A percentile compares a stretch with the other conserved stretches of the same genome.
Evolutionary conservation across 2,329 filamentous ascomycete genomes (phyloP).

Genomic region (Neurospora crassa): DNA sequence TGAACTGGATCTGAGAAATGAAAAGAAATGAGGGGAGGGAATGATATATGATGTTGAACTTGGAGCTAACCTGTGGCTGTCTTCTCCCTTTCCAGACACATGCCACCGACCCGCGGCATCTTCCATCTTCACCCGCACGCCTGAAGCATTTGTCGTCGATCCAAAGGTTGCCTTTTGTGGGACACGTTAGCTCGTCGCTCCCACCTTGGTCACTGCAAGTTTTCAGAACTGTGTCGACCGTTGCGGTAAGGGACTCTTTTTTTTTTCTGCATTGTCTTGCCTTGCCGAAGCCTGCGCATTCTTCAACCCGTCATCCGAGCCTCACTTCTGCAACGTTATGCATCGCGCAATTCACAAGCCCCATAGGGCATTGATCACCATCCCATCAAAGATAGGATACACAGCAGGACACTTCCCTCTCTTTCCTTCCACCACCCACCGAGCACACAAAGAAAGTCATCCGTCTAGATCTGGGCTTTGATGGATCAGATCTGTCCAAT

Average conservation of each 20-base stretch:
- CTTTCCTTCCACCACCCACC: not conserved
- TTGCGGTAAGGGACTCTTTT: conserved; percentile 41
- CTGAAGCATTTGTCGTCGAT: conserved; percentile 28
- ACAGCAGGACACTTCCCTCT: not conserved
- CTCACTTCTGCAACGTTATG: not conserved
- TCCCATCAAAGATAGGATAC: not conserved
- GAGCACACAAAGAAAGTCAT: conserved; percentile 4
- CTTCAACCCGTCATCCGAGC: not conserved
- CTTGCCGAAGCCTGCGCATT: conserved; percentile 1
- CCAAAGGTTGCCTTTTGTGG: conserved; percentile 38
- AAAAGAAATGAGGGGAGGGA: conserved; percentile 2
- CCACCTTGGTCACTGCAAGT: conserved; percentile 30
- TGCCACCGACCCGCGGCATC: conserved; percentile 27
- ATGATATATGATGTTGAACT: conserved; percentile 3
- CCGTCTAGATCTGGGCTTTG: conserved; percentile 13
- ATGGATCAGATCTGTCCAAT: conserved; percentile 13
- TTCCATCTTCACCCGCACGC: conserved; percentile 24
- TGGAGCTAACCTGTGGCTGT: conserved; percentile 21
- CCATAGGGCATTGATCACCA: not conserved
- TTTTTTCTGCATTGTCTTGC: conserved; percentile 2
- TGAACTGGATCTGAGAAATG: not conserved
- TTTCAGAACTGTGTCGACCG: conserved; percentile 18
- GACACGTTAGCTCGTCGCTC: conserved; percentile 59
- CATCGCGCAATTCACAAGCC: not conserved
- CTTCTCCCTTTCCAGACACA: conserved; percentile 30